Evolutionary conservation across 352 stramenopile species (phyloP), one percentile per base, ranked within the genome.

Genomic region (Phytophthora palmivora): DNA sequence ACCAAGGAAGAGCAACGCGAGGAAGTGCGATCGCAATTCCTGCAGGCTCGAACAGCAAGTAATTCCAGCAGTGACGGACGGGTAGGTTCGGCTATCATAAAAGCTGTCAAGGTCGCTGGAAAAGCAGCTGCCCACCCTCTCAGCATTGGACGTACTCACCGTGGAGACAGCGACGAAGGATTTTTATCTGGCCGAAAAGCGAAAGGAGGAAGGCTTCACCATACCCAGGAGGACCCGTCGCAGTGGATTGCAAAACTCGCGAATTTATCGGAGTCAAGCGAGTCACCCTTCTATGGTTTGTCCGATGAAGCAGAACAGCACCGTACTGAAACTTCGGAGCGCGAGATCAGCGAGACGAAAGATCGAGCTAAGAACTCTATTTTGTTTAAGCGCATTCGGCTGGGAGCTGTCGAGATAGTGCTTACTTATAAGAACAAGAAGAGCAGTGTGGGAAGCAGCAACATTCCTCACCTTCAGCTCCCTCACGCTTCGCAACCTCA

Each of bases 381-480:
- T 39, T 21, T 90, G 44, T 95, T 95, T 66, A 92, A 92, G 53
- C 85, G 76, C 12, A 91, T 94, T 50, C 84, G 85, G 0, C 70
- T 96, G 6, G 87, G 87, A 36, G 87, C 79, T 26, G 62, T 96
- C 21, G 78, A 94, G 18, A 79, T 92, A 26, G 65, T 92, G 39
- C 63, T 94, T 16, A 94, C 82, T 1, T 96, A 92, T 76, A 92
- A 90, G 53, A 84, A 91, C 84, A 90, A 89, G 48, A 84, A 79
- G 60, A 74, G 47, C 41, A 67, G 57, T 28, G 33, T 47, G 10
- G 24, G 22, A 15, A 57, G 34, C 42, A 57, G 56, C 50, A 61
- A 37, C 30, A 58, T 51, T 9, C 30, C 50, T 16, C 32, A 68
- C 19, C 18, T 60, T 5, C 49, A 78, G 9, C 44, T 51, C 15